Base-by-base conservation (phyloP, 1,284 basidiomycete species). In the Tranzscheliella williamsii region DNA sequence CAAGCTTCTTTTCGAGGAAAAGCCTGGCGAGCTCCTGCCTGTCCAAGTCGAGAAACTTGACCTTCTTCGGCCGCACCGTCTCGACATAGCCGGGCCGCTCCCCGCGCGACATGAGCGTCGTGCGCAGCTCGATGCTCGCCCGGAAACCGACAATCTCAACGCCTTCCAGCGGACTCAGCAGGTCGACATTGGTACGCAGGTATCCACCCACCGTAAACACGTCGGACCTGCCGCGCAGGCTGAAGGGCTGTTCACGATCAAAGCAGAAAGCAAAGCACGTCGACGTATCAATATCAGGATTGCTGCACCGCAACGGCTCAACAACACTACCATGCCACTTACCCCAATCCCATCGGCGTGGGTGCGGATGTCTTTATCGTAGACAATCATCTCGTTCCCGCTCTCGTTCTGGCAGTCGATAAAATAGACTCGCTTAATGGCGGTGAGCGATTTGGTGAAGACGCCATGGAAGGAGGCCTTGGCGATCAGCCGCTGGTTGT, bases 191-290 rank as follows among this genome's bases (percentile, higher is more conserved):
- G 22, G 50, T 45, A 9, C 49, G 44, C 13, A 60, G 42, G 13
- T 60, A 60, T 8, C 56, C 56, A 13, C 56, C 56, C 5, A 60
- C 46, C 6, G 46, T 53, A 24, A 60, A 60, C 17, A 60, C 41
- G 5, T 60, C 34, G 4, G 50, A 53, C 13, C 50, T 32, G 18
- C 41, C 44, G 21, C 45, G 26, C 8, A 60, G 24, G 16, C 34
- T 39, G 27, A 53, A 53, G 0, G 56, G 56, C 0, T n/a, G n/a
- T n/a, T n/a, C n/a, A n/a, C n/a, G n/a, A n/a, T n/a, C n/a, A n/a
- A n/a, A n/a, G n/a, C n/a, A n/a, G n/a, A n/a, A n/a, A n/a, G n/a
- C n/a, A n/a, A n/a, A n/a, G n/a, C n/a, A n/a, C n/a, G n/a, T n/a
- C n/a, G n/a, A n/a, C n/a, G n/a, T n/a, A n/a, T n/a, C n/a, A n/a